Evolutionary conservation across 73 alveolate genomes (phyloP).

Genomic region (Tetrahymena malaccensis): DNA sequence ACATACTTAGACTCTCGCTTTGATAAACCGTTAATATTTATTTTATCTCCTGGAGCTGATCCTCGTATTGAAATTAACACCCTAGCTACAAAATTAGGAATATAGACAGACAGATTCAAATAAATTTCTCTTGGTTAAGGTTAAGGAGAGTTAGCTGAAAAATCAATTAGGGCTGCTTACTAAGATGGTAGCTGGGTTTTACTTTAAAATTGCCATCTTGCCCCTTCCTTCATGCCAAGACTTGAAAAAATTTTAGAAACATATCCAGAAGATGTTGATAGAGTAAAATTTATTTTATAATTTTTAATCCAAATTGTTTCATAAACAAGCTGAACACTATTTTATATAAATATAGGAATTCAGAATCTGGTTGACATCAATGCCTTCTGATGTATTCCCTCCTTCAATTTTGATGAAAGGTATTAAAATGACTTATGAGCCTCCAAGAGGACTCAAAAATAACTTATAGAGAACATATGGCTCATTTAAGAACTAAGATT

Average conservation of each 20-base stretch:
- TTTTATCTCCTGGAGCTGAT: constrained; percentile 98
- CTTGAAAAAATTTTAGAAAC: constrained; percentile 86
- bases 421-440: constrained; percentile 94
- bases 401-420: constrained; percentile 91
- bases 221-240: constrained; percentile 92
- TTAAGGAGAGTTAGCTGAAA: constrained; percentile 86
- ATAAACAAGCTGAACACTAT: not conserved
- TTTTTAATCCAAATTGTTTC: not conserved
- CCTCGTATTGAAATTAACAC: constrained; percentile 89
- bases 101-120: constrained; percentile 56
- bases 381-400: constrained; percentile 96
- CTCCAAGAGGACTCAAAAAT: constrained; percentile 97
- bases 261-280: constrained; percentile 63
- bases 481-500: constrained; percentile 78
- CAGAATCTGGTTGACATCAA: constrained; percentile 96
- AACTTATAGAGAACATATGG: constrained; percentile 82
- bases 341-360: constrained; percentile 43
- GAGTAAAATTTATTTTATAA: not conserved
- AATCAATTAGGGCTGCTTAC: constrained; percentile 83
- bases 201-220: constrained; percentile 95
- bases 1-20: constrained; percentile 87
- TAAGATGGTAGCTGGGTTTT: constrained; percentile 94
- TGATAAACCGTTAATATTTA: constrained; percentile 86
- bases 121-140: constrained; percentile 95
- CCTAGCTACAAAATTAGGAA: constrained; percentile 71